Conservation (phyloP, 2,329 filamentous ascomycete species). For the Phoma herbarum region DNA sequence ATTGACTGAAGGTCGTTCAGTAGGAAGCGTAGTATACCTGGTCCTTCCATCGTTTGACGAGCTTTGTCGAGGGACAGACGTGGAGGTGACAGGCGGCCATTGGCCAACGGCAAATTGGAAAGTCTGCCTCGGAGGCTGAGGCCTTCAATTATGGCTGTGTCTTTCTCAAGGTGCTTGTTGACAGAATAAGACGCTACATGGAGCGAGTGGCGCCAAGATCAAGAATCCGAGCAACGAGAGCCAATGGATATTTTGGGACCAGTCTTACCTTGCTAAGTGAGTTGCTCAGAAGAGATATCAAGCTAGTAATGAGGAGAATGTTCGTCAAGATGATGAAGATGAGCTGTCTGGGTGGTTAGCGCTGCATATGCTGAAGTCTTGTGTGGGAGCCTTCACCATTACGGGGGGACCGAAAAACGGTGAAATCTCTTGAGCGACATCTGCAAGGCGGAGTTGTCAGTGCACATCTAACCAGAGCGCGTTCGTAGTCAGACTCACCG, state of each 20-base stretch:
- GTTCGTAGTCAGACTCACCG: slow-evolving; percentile 55
- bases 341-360: slow-evolving; percentile 56
- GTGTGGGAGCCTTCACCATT: slow-evolving; percentile 52
- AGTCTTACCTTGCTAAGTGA: slow-evolving; percentile 68
- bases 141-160: slow-evolving; percentile 32
- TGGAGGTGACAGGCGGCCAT: background rate
- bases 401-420: slow-evolving; percentile 62
- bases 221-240: slow-evolving; percentile 23
- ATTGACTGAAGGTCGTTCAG: no score
- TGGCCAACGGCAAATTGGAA: background rate
- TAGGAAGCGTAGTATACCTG: background rate
- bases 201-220: slow-evolving; percentile 9
- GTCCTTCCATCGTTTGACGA: background rate
- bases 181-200: slow-evolving; percentile 29
- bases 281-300: slow-evolving; percentile 81
- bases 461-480: background rate
- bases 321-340: slow-evolving; percentile 81
- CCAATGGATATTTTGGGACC: slow-evolving; percentile 27
- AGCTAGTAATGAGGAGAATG: slow-evolving; percentile 78
- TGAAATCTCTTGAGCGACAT: slow-evolving; percentile 60
- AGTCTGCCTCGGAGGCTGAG: slow-evolving; percentile 19
- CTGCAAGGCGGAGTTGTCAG: slow-evolving; percentile 44
- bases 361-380: slow-evolving; percentile 25
- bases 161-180: slow-evolving; percentile 24
- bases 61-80: background rate